phyloP scores from a whole-genome alignment of 202 grass and related monocot genomes.

The Digitaria exilis region DNA sequence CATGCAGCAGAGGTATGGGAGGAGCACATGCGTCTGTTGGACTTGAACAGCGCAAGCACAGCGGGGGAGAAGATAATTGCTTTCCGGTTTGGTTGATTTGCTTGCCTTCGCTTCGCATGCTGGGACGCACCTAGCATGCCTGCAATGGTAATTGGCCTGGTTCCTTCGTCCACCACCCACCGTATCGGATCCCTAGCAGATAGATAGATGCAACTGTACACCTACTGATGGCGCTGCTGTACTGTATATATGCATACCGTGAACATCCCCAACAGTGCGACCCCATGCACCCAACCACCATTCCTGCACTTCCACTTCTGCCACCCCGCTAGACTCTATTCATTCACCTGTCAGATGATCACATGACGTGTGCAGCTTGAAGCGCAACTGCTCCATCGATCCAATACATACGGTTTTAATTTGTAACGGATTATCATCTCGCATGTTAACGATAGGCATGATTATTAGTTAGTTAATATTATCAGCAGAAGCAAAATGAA shows the following conservation, averaged over 20 bases:
- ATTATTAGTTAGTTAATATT: too few relatives aligned
- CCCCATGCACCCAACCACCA: not conserved
- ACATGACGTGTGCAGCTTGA: not conserved
- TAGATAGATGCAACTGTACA: not conserved
- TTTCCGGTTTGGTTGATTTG: not conserved
- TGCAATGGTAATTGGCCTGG: not conserved
- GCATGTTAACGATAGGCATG: too few relatives aligned
- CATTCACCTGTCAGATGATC: not conserved
- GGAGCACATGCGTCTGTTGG: not conserved
- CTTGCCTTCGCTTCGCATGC: too few relatives aligned
- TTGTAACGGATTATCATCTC: too few relatives aligned
- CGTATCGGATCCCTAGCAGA: too few relatives aligned
- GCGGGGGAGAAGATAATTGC: not conserved
- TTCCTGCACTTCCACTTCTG: not conserved
- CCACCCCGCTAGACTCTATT: not conserved
- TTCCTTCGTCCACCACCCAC: too few relatives aligned
- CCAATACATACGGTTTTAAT: too few relatives aligned
- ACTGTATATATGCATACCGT: not conserved
- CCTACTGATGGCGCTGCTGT: not conserved
- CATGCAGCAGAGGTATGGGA: too few relatives aligned
- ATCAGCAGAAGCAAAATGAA: too few relatives aligned
- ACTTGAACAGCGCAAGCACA: not conserved
- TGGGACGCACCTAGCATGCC: not conserved
- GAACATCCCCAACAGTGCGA: not conserved
- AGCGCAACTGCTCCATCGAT: too few relatives aligned